Base-by-base conservation (phyloP, 2,329 filamentous ascomycete species). In the Aspergillus costaricaensis region DNA sequence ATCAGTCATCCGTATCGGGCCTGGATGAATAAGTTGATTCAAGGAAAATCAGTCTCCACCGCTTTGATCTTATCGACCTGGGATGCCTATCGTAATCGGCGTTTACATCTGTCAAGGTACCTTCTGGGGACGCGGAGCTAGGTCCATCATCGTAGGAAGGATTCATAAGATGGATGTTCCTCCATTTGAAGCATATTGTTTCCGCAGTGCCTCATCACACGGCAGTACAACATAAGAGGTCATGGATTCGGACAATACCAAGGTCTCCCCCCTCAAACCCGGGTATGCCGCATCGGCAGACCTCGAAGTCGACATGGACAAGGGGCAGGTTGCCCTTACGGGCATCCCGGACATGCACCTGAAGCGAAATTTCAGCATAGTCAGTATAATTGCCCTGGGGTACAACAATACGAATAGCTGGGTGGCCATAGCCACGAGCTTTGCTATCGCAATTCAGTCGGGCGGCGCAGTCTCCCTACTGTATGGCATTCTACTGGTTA, bases 391-490 rank as follows among this genome's bases (percentile, higher is more conserved):
- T 50, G 64, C 67, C 19, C 61, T 68, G 27, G 67, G 66, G 1
- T 69, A 69, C 58, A 69, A 69, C 41, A 69, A 68, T 39, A 64
- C 66, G 17, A 69, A 68, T 57, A 69, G 67, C 57, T 69, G 67
- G 67, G 59, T 69, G 6, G 67, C 67, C 12, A 69, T 69, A 14
- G 67, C 67, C 10, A 50, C 66, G 12, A 69, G 67, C n/a, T 69
- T 68, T n/a, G 58, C 66, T 14, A 68, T 69, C 17, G 66, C 67
- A 27, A 65, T 68, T 15, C 65, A 68, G 54, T 68, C 64, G 5
- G 67, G 67, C 10, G 67, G 67, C 1, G 59, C 67, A 1, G 43
- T 67, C n/a, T 67, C 67, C 2, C 55, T 68, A 12, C 60, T 68
- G 6, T 68, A 68, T 43, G 67, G 67, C 12, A 68, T 68, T 27